Conservation (phyloP, 768 basidiomycete genomes). For the Auricularia sp. region DNA sequence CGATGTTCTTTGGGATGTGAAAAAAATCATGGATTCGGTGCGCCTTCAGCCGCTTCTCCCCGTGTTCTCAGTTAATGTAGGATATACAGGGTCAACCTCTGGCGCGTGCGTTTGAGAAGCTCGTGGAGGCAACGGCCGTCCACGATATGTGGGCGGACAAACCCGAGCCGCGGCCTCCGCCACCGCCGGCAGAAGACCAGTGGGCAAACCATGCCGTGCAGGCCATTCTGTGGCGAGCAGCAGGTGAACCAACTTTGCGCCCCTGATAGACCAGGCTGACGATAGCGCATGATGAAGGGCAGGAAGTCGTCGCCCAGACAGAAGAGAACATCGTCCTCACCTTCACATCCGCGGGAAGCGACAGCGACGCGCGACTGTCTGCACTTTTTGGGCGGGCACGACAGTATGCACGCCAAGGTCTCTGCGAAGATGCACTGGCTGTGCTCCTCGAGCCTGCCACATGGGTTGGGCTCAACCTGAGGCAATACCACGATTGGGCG, state of each 20-base stretch:
- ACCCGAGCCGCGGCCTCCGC: conserved; percentile 35
- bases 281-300: conserved; percentile 36
- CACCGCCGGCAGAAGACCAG: conserved; percentile 43
- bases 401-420: conserved; percentile 60
- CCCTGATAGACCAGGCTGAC: conserved; percentile 2
- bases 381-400: conserved; percentile 58
- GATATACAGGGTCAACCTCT: conserved; percentile 55
- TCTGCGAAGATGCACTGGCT: conserved; percentile 49
- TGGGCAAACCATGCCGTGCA: conserved; percentile 69
- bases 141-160: conserved; percentile 33
- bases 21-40: conserved; percentile 56
- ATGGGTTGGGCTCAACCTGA: conserved; percentile 56
- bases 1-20: conserved; percentile 67
- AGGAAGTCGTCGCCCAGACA: conserved; percentile 47
- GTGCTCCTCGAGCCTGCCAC: conserved; percentile 56
- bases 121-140: conserved; percentile 53
- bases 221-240: conserved; percentile 57
- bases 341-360: conserved; percentile 47
- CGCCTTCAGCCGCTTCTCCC: neutral
- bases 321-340: conserved; percentile 64
- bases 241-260: conserved; percentile 35
- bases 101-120: conserved; percentile 55
- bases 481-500: conserved; percentile 66
- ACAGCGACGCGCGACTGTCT: conserved; percentile 52
- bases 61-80: neutral